Conservation (phyloP, 805 yeast species). For the Candida patagonica region DNA sequence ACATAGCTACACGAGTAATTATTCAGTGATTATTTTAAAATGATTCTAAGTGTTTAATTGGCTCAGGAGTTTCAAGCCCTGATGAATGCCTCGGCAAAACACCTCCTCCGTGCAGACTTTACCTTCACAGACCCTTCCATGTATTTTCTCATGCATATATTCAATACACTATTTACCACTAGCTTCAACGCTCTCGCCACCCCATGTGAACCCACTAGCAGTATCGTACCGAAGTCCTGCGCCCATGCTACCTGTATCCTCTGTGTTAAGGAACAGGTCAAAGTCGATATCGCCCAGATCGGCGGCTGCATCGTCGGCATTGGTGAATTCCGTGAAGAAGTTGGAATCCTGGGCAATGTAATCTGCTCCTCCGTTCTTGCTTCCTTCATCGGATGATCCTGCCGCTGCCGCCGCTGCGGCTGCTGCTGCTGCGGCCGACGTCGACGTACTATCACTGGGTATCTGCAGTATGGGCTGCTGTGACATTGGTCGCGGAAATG, state of each 20-base stretch:
- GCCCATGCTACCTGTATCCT: conserved; percentile 18
- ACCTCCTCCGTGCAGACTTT: no score
- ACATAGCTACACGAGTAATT: no score
- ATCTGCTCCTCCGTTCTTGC: conserved; percentile 4
- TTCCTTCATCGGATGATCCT: neutral
- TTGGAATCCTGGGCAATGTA: conserved; percentile 3
- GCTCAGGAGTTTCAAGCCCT: no score
- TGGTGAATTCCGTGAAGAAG: conserved; percentile 23
- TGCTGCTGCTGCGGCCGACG: conserved; percentile 1
- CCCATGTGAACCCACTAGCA: conserved; percentile 12
- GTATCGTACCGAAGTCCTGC: conserved; percentile 10
- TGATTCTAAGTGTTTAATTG: no score
- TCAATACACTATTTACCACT: conserved; percentile 5
- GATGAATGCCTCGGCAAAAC: no score
- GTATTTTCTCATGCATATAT: no score
- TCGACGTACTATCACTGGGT: conserved; percentile 1
- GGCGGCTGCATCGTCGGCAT: conserved; percentile 26
- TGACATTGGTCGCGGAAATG: neutral
- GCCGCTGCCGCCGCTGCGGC: neutral
- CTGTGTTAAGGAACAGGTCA: conserved; percentile 37
- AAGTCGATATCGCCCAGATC: conserved; percentile 27
- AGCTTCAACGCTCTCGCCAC: conserved; percentile 13
- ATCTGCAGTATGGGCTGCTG: conserved; percentile 3
- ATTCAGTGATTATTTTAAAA: no score
- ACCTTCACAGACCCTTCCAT: no score